Base-by-base conservation (phyloP, 176 grass and related monocot species). In the Dactylis glomerata region DNA sequence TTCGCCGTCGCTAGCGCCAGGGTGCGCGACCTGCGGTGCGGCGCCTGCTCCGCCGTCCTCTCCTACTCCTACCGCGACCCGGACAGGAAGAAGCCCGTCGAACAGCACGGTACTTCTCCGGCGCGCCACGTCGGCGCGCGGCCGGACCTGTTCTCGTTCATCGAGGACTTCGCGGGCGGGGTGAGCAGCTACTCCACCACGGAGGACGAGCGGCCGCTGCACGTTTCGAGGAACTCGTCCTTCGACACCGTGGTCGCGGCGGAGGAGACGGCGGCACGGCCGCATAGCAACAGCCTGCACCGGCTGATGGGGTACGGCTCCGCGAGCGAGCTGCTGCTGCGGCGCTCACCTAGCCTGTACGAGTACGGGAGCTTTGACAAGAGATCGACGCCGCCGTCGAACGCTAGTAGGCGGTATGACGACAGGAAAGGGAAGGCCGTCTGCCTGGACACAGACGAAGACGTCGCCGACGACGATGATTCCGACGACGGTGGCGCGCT, bases 231-330 rank as follows among this genome's bases (percentile, higher is more conserved):
- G 45, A 92, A 94, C 67, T 86, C 85, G 42, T 97, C 91, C 28
- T 92, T 90, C 52, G 64, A 77, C 88, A 84, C 68, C 51, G 17
- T 77, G 0, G 89, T 82, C 42, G 75, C 33, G 42, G 20, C 6
- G 14, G 41, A 15, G 69, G 41, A 16, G 84, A 24, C 34, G 68
- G 67, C 2, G 40, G 85, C 49, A 52, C 64, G 49, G 80, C 66
- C 17, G 80, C 67, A 72, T 5, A 42, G 68, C 67, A 13, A 27
- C 50, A 89, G 78, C 33, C 86, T 93, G 83, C 95, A 95, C 86
- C 88, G 78, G 8, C 87, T 94, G 3, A 94, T 97, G 90, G 92
- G 95, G 30, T 92, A 94, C 83, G 85, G 81, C 34, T 93, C 92
- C 14, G 92, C 88, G 1, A 93, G 86, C 49, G 88, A 88, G 58